Evolutionary conservation across 331 rosid genomes (phyloP).

Genomic region (Spiraea crenata): DNA sequence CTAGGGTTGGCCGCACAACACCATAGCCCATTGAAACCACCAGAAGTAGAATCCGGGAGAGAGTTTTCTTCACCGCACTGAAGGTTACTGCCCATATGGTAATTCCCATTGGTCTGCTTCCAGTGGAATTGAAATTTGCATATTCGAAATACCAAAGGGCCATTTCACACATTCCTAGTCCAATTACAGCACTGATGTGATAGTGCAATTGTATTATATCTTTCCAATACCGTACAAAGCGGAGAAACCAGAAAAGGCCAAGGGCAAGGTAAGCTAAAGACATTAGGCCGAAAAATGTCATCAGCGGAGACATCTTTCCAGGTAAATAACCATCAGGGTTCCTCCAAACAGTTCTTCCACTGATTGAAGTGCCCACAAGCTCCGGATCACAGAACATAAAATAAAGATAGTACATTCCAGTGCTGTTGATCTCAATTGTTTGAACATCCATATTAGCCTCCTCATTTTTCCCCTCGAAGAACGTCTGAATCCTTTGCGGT

Average conservation of each 20-base stretch:
- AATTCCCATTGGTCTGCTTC: slow-evolving; percentile 72
- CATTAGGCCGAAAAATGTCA: slow-evolving; percentile 76
- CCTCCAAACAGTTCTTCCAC: slow-evolving; percentile 87
- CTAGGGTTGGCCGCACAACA: slow-evolving; percentile 73
- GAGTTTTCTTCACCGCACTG: slow-evolving; percentile 69
- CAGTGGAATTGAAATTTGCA: slow-evolving; percentile 74
- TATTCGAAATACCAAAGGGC: slow-evolving; percentile 84
- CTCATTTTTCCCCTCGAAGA: slow-evolving; percentile 65
- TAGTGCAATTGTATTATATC: slow-evolving; percentile 72
- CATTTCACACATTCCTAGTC: slow-evolving; percentile 90
- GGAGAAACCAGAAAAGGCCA: slow-evolving; percentile 74
- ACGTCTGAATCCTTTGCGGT: slow-evolving; percentile 64
- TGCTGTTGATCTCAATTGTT: slow-evolving; percentile 52
- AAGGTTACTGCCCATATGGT: slow-evolving; percentile 74
- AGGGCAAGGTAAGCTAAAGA: slow-evolving; percentile 68
- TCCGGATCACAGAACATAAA: slow-evolving; percentile 89
- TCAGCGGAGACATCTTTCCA: slow-evolving; percentile 71
- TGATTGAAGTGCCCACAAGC: slow-evolving; percentile 53
- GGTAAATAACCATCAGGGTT: slow-evolving; percentile 81
- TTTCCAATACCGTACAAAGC: slow-evolving; percentile 67
- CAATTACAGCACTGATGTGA: slow-evolving; percentile 72
- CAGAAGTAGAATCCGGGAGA: slow-evolving; percentile 71
- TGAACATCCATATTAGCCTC: slow-evolving; percentile 60
- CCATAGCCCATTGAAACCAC: slow-evolving; percentile 85
- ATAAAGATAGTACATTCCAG: slow-evolving; percentile 82